These are phyloP conservation scores for Talaromyces piceae DNA, from an alignment of 2,329 filamentous ascomycete species.

Conservation along the genomic window DNA sequence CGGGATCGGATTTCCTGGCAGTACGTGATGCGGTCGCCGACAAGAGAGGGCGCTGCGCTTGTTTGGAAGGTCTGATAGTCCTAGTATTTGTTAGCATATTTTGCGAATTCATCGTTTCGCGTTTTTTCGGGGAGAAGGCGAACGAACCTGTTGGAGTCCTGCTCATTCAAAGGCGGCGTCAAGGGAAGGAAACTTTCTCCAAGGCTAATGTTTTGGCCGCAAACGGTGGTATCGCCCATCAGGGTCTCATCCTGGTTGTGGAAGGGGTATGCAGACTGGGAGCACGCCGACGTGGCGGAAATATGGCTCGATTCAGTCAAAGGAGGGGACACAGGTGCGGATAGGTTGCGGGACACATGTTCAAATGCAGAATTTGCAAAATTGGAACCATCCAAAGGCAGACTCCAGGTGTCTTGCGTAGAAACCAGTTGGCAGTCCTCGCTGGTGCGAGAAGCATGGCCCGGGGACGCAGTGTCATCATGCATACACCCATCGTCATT, in stretches of 20 bases:
- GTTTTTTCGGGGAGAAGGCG: background rate
- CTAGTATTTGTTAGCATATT: constrained; percentile 17
- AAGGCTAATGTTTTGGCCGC: constrained; percentile 29
- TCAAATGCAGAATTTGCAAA: constrained; percentile 30
- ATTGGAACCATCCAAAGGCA: constrained; percentile 26
- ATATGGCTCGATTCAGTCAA: constrained; percentile 36
- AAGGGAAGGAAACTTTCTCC: constrained; percentile 34
- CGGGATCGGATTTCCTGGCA: constrained; percentile 29
- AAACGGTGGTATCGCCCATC: constrained; percentile 30
- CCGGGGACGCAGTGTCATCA: constrained; percentile 31
- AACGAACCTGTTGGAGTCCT: constrained; percentile 37
- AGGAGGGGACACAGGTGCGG: constrained; percentile 36
- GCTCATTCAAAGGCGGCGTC: constrained; percentile 32
- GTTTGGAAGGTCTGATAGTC: constrained; percentile 34
- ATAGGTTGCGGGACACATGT: constrained; percentile 29
- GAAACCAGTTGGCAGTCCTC: constrained; percentile 28
- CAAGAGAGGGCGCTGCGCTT: constrained; percentile 29
- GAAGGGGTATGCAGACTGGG: constrained; percentile 32
- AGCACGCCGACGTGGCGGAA: constrained; percentile 32
- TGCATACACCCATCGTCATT: constrained; percentile 32
- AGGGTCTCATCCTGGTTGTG: constrained; percentile 31
- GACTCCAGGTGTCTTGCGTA: constrained; percentile 25
- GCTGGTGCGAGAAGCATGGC: constrained; percentile 31
- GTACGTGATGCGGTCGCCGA: constrained; percentile 25
- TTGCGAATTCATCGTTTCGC: too few species aligned